phyloP scores from a whole-genome alignment of 257 asterid species.

The Knoxia roxburghii region DNA sequence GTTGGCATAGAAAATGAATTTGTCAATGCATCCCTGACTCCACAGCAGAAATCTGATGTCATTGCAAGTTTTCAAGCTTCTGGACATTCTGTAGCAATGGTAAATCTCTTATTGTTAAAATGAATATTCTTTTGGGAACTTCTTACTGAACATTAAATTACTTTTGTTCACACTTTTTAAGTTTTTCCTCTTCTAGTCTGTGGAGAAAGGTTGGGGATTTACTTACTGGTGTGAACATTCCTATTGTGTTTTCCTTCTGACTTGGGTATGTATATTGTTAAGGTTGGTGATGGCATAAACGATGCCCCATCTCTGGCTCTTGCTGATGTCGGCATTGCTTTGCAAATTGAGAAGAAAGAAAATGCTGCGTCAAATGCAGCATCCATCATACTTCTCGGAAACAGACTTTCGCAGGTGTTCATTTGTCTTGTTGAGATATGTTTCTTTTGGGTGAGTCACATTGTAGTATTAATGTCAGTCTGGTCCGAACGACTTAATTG shows the following conservation, averaged over 20 bases:
- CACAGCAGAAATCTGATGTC: slow-evolving; percentile 71
- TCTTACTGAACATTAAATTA: not conserved
- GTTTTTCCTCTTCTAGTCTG: not conserved
- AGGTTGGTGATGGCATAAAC: slow-evolving; percentile 99
- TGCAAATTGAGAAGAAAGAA: slow-evolving; percentile 93
- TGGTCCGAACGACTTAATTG: slow-evolving; percentile 17
- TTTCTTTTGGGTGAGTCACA: not conserved
- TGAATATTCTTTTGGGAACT: not conserved
- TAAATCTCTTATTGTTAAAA: slow-evolving; percentile 21
- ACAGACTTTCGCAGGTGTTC: slow-evolving; percentile 76
- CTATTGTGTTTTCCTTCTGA: not conserved
- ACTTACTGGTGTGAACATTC: not conserved
- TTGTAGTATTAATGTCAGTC: not conserved
- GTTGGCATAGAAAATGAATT: slow-evolving; percentile 67
- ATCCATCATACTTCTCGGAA: slow-evolving; percentile 86
- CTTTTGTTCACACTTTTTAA: not conserved
- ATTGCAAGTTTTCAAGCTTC: slow-evolving; percentile 74
- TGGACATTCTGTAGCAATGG: slow-evolving; percentile 92
- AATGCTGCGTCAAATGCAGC: slow-evolving; percentile 99
- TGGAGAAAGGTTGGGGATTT: not conserved
- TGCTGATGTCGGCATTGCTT: slow-evolving; percentile 95
- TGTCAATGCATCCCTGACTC: slow-evolving; percentile 71
- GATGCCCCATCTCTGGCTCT: slow-evolving; percentile 98
- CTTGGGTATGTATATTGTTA: slow-evolving; percentile 20
- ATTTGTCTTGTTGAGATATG: not conserved